Evolutionary conservation across 1,139 yeast species (phyloP).

Genomic region (Suhomyces bribrorum): DNA sequence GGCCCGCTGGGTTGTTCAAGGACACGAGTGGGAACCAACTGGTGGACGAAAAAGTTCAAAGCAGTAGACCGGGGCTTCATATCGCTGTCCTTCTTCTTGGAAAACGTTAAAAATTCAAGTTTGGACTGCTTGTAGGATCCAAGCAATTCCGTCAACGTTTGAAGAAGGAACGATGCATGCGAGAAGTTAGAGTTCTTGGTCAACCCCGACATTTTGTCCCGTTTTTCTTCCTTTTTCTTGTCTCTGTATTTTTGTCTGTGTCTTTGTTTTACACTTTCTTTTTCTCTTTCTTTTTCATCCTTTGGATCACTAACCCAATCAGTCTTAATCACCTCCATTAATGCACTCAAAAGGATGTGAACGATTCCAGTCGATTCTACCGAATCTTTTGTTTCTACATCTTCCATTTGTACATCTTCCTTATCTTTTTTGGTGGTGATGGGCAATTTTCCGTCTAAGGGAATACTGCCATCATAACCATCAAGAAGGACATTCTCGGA

Average conservation of each 20-base stretch:
- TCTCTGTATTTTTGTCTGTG: constrained; percentile 12
- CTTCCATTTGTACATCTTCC: constrained; percentile 42
- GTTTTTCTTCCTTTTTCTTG: constrained; percentile 15
- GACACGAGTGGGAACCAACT: constrained; percentile 60
- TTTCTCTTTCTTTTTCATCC: constrained; percentile 13
- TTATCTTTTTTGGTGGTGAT: constrained; percentile 16
- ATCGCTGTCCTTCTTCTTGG: constrained; percentile 49
- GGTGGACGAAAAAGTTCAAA: constrained; percentile 74
- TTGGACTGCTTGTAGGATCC: constrained; percentile 81
- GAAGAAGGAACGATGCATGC: constrained; percentile 68
- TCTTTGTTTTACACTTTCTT: constrained; percentile 12
- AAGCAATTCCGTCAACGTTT: constrained; percentile 67
- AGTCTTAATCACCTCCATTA: constrained; percentile 55
- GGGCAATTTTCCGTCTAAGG: constrained; percentile 17
- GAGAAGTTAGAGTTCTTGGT: constrained; percentile 53
- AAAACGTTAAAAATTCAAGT: constrained; percentile 76
- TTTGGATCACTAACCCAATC: constrained; percentile 50
- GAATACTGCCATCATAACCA: constrained; percentile 42
- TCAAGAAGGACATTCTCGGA: constrained; percentile 51
- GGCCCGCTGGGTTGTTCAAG: constrained; percentile 34
- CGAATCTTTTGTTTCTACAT: constrained; percentile 20
- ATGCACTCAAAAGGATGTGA: constrained; percentile 59
- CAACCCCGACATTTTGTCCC: constrained; percentile 26
- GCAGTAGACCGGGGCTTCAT: constrained; percentile 71
- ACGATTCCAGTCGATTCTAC: constrained; percentile 58